Evolutionary conservation across 2,329 filamentous ascomycete species (phyloP), one percentile per base, ranked within the genome.

Genomic region (Stagonosporopsis tanaceti): DNA sequence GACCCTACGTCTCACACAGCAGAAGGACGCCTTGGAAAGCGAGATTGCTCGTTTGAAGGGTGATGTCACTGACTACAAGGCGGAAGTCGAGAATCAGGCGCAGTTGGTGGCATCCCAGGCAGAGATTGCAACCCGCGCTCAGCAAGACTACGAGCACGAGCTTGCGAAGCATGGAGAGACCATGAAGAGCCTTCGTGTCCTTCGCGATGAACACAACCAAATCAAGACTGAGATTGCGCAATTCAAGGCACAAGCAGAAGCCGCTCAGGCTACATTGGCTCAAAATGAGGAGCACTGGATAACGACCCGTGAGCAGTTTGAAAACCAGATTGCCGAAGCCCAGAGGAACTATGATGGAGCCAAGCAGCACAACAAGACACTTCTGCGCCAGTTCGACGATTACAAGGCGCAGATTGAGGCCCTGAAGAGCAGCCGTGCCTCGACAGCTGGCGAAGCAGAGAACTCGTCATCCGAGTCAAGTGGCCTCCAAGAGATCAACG

Each of bases 81-180:
- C 92, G 59, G 89, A 93, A 47, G 88, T 92, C 30, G 88, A 91
- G 64, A 92, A 90, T 72, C 91, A 97, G 72, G 92, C 96, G 72
- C 90, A 96, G 68, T 93, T 98, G 68, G 86, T 98, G 39, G 93
- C 95, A 60, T 89, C 92, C 0, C 95, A 99, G 76, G 93, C 94
- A 27, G 91, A 96, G 41, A 98, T 99, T 69, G 93, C 95, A 2
- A 89, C 92, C 50, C 91, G 92, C 75, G 93, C 95, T 3, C 95
- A 99, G 74, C 90, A 96, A 72, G 93, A 95, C 66, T 99, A 99
- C 72, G 96, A 99, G 76, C 89, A 89, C 61, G 95, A 99, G 75
- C 84, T 99, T 11, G 86, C 97, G 69, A 97, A 95, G 79, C 95
- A 99, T 77, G 94, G 93, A 1, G 92, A 97, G 64, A 95, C 94